Conservation (phyloP, 2,329 filamentous ascomycete genomes). For the Microsporum ferrugineum region DNA sequence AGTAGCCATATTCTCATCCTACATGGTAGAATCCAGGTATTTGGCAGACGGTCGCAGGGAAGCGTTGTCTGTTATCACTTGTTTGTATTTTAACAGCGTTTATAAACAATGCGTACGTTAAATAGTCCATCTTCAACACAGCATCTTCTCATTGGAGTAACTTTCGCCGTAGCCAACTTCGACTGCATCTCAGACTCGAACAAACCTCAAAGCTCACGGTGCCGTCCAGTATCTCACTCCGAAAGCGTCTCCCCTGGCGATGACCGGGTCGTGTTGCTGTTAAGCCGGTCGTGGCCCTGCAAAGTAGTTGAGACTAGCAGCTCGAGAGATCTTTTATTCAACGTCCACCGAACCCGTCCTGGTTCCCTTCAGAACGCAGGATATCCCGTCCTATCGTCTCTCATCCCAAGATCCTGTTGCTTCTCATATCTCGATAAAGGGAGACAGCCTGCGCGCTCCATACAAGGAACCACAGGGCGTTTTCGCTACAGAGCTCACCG, state of each 20-base stretch:
- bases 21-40: no score
- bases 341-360: no score
- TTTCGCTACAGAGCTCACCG: slow-evolving; percentile 9
- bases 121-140: no score
- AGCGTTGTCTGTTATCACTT: no score
- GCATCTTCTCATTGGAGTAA: not conserved
- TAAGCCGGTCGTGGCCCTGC: no score
- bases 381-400: not conserved
- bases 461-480: not conserved
- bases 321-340: no score
- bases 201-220: not conserved
- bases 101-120: no score
- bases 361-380: not conserved
- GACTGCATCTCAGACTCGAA: not conserved
- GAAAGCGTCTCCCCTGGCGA: not conserved
- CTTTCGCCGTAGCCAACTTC: not conserved
- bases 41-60: no score
- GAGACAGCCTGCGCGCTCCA: not conserved
- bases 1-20: no score
- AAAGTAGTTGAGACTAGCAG: no score
- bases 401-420: not conserved
- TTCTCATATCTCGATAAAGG: not conserved
- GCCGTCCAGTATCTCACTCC: not conserved
- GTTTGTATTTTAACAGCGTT: no score
- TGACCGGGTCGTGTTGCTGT: not conserved